phyloP scores from a whole-genome alignment of 495 filamentous ascomycete genomes.

The Evansstolkia leycettana region DNA sequence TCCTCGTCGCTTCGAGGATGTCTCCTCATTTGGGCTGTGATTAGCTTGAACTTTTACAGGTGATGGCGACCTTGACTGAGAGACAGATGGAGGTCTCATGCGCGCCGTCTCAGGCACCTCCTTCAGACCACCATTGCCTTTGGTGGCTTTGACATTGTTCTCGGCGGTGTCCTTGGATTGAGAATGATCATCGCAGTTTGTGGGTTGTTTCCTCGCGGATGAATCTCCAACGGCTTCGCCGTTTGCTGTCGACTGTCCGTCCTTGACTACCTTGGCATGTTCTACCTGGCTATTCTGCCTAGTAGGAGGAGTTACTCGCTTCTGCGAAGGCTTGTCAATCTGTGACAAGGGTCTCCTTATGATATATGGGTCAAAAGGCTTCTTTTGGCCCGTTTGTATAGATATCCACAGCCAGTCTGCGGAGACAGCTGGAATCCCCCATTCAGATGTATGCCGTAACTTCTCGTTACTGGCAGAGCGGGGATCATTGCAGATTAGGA shows the following conservation, averaged over 20 bases:
- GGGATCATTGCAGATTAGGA: conserved; percentile 55
- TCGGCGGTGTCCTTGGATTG: too few species aligned
- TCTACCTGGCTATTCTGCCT: conserved; percentile 5
- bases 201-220: too few species aligned
- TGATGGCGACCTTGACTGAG: conserved; percentile 18
- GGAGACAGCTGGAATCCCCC: conserved; percentile 66
- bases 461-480: conserved; percentile 58
- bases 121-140: conserved; percentile 12
- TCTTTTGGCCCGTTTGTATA: conserved; percentile 43
- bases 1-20: conserved; percentile 5
- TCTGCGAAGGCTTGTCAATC: conserved; percentile 9
- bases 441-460: conserved; percentile 55
- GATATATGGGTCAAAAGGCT: conserved; percentile 37
- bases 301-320: conserved; percentile 9
- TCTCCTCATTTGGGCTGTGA: conserved; percentile 1
- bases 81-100: conserved; percentile 7
- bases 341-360: conserved; percentile 20
- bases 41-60: conserved; percentile 4
- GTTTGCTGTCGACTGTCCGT: background rate
- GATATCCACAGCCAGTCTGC: conserved; percentile 77
- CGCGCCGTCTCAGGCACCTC: conserved; percentile 8
- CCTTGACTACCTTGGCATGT: background rate
- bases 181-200: too few species aligned
- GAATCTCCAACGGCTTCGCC: too few species aligned
- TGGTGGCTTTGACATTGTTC: background rate